Evolutionary conservation across 805 yeast species (phyloP).

Genomic region (Helenozyma rhizophorensis): DNA sequence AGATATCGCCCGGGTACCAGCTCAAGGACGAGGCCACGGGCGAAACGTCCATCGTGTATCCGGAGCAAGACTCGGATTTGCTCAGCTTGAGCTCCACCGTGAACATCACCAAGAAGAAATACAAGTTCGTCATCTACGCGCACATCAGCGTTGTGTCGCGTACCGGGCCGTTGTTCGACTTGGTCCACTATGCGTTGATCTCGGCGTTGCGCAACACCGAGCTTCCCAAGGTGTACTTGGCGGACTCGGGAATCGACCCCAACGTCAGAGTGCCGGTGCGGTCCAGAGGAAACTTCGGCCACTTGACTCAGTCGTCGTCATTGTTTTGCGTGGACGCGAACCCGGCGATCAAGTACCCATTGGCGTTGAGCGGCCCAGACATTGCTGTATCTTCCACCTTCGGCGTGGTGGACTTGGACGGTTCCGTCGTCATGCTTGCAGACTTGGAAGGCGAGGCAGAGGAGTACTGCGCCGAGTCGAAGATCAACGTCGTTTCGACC

Average conservation of each 20-base stretch:
- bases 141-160: slow-evolving; percentile 74
- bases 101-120: slow-evolving; percentile 18
- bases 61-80: slow-evolving; percentile 47
- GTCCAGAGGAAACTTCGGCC: slow-evolving; percentile 49
- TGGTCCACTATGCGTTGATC: slow-evolving; percentile 65
- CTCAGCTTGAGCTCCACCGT: slow-evolving; percentile 17
- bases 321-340: slow-evolving; percentile 52
- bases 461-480: slow-evolving; percentile 54
- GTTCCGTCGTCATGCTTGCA: slow-evolving; percentile 43
- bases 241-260: slow-evolving; percentile 52
- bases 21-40: slow-evolving; percentile 14
- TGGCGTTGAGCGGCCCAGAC: slow-evolving; percentile 35
- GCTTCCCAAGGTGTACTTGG: slow-evolving; percentile 63
- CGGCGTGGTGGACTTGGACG: slow-evolving; percentile 44
- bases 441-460: slow-evolving; percentile 87
- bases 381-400: slow-evolving; percentile 49
- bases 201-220: slow-evolving; percentile 55
- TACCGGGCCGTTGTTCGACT: slow-evolving; percentile 76
- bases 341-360: slow-evolving; percentile 21
- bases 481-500: slow-evolving; percentile 43
- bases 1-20: slow-evolving; percentile 14
- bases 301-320: slow-evolving; percentile 33
- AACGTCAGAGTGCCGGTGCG: slow-evolving; percentile 49
- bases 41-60: slow-evolving; percentile 37
- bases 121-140: slow-evolving; percentile 56